Percentiles rank a stretch among this genome's conserved stretches.
These are phyloP conservation scores for Asterophora lycoperdoides DNA, from an alignment of 768 basidiomycete species.

Conservation along the genomic window DNA sequence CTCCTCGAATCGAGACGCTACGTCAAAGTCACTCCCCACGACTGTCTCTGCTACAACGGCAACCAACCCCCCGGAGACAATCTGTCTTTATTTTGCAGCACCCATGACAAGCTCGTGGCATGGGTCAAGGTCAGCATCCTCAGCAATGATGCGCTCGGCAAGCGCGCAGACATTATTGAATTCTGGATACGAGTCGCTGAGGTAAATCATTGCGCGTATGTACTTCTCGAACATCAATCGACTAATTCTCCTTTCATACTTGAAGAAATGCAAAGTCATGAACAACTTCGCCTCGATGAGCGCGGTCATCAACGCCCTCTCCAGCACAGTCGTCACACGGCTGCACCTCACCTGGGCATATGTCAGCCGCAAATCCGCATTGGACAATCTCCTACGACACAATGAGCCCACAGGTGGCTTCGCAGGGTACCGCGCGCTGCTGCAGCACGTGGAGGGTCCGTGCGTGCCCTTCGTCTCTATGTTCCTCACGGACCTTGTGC, in stretches of 20 bases:
- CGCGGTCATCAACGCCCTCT: constrained; percentile 60
- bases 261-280: constrained; percentile 58
- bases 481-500: constrained; percentile 58
- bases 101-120: constrained; percentile 55
- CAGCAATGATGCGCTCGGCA: constrained; percentile 43
- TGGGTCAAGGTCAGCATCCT: constrained; percentile 70
- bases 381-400: constrained; percentile 49
- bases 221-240: background rate
- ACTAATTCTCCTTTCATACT: background rate
- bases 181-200: constrained; percentile 79
- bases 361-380: constrained; percentile 43
- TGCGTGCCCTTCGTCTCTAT: constrained; percentile 68
- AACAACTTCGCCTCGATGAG: constrained; percentile 69
- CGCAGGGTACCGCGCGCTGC: constrained; percentile 47
- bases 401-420: constrained; percentile 60
- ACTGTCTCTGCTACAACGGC: constrained; percentile 67
- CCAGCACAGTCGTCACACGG: constrained; percentile 52
- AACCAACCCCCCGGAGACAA: constrained; percentile 33
- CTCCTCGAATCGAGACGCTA: constrained; percentile 70
- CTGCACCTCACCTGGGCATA: constrained; percentile 67
- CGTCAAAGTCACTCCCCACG: constrained; percentile 60
- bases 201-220: constrained; percentile 30
- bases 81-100: constrained; percentile 51
- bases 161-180: constrained; percentile 56
- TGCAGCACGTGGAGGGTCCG: constrained; percentile 46